A percentile compares a stretch with the other conserved stretches of the same genome.
phyloP scores from a whole-genome alignment of 495 filamentous ascomycete genomes.

The Aspergillus diversus region DNA sequence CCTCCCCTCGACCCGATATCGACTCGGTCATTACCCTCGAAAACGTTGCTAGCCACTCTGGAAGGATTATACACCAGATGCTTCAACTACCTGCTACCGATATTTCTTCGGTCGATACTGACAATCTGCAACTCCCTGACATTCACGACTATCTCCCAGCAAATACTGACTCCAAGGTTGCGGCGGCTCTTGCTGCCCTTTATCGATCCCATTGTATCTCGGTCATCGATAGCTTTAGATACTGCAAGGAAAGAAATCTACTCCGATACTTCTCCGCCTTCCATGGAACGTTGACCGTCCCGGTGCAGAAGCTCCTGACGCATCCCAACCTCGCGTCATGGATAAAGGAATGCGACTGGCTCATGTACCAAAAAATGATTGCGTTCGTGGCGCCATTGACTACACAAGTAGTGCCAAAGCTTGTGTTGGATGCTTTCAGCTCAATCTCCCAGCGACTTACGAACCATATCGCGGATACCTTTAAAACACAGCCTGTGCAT shows the following conservation, averaged over 20 bases:
- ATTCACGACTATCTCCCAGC: slow-evolving; percentile 75
- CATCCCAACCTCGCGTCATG: slow-evolving; percentile 82
- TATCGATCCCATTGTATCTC: slow-evolving; percentile 95
- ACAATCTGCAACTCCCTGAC: slow-evolving; percentile 74
- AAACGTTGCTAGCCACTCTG: slow-evolving; percentile 47
- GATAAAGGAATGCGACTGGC: slow-evolving; percentile 93
- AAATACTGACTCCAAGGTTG: slow-evolving; percentile 78
- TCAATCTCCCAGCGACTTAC: slow-evolving; percentile 81
- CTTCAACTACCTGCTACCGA: slow-evolving; percentile 66
- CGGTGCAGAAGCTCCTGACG: slow-evolving; percentile 91
- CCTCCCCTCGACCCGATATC: slow-evolving; percentile 23
- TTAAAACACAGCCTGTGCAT: slow-evolving; percentile 78
- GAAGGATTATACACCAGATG: slow-evolving; percentile 64
- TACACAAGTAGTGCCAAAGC: slow-evolving; percentile 83
- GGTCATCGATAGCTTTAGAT: slow-evolving; percentile 90
- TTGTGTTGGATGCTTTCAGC: slow-evolving; percentile 79
- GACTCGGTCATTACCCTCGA: slow-evolving; percentile 40
- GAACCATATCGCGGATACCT: slow-evolving; percentile 74
- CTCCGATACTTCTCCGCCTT: slow-evolving; percentile 95
- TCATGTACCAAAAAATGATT: slow-evolving; percentile 97
- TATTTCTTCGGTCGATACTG: slow-evolving; percentile 58
- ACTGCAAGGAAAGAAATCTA: slow-evolving; percentile 92
- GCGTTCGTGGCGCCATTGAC: slow-evolving; percentile 82
- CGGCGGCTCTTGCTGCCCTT: slow-evolving; percentile 77
- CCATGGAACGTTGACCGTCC: slow-evolving; percentile 92